Percentiles rank a stretch among this genome's conserved stretches.
Evolutionary conservation across 2,329 filamentous ascomycete species (phyloP).

Genomic region (Alternaria incomplexa): DNA sequence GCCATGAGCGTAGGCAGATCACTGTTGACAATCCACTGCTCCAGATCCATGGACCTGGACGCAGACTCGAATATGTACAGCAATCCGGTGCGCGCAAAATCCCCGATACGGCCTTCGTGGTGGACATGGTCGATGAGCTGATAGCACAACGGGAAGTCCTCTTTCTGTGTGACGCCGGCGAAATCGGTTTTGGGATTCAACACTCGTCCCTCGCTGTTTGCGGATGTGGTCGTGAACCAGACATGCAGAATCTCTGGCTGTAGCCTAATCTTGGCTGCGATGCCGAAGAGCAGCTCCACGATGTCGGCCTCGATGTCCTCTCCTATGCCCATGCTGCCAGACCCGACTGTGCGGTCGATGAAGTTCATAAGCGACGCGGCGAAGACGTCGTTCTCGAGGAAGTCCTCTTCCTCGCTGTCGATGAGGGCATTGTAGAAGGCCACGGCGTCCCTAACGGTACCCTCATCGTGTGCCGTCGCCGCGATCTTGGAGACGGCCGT

Average conservation of each 20-base stretch:
- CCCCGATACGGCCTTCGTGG: constrained; percentile 89
- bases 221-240: constrained; percentile 75
- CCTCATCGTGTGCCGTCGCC: constrained; percentile 81
- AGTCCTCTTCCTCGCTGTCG: constrained; percentile 95
- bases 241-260: constrained; percentile 85
- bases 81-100: constrained; percentile 92
- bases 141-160: constrained; percentile 96
- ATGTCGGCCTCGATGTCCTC: constrained; percentile 85
- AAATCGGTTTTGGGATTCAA: constrained; percentile 70
- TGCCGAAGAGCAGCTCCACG: constrained; percentile 92
- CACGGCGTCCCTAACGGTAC: constrained; percentile 83
- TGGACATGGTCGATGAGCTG: constrained; percentile 96
- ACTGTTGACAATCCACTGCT: constrained; percentile 97
- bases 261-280: constrained; percentile 92
- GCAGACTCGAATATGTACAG: constrained; percentile 96
- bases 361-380: constrained; percentile 87
- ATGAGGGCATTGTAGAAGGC: constrained; percentile 89
- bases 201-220: constrained; percentile 49
- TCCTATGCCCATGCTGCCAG: constrained; percentile 74
- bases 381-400: constrained; percentile 85
- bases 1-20: constrained; percentile 97
- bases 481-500: constrained; percentile 89
- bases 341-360: constrained; percentile 76
- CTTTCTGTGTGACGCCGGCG: constrained; percentile 81
- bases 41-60: constrained; percentile 78